Evolutionary conservation across 2,329 filamentous ascomycete species (phyloP), one percentile per base, ranked within the genome.

Genomic region (Colletotrichum lini): DNA sequence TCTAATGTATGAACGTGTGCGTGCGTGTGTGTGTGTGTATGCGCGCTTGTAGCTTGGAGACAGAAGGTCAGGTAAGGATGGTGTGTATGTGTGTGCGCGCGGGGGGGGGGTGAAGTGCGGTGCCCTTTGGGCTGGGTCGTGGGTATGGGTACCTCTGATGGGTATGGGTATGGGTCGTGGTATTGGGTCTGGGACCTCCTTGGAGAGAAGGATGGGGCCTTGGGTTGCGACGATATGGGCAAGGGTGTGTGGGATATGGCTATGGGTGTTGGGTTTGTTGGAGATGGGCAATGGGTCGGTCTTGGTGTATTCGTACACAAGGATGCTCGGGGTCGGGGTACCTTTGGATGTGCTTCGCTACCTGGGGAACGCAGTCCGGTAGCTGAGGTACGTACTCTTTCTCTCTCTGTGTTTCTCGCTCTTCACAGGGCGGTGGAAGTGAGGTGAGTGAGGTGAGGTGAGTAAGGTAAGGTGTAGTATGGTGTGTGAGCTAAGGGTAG

Each of bases 1-100:
- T 64, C 69, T 72, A 72, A 72, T 68, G 69, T 72, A 70, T 72
- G 72, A 53, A 65, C 63, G 65, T 50, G 40, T 58, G 61, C 30
- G 23, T 50, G 59, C 54, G 44, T 65, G 63, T 45, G 58, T 71
- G 61, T 45, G 58, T 71, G 61, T 53, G 30, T 9, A 2, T 57
- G 62, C 58, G 45, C 71, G 65, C 56, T 65, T 72, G 65, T 58
- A n/a, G 65, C 56, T 65, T 72, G 65, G 53, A n/a, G 52, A 72
- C 50, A 7, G 60, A 67, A 67, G 62, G 56, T 59, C 26, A 47
- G 49, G 61, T 65, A 57, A 45, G 61, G 50, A 63, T 63, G 49
- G 50, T 49, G 44, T 61, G 58, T 58, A 54, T 65, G 67, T 47
- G 30, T 35, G 30, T 35, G 30, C 2, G 30, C 30, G 30, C 30